Evolutionary conservation across 2,329 filamentous ascomycete genomes (phyloP).

Genomic region (Monilinia fructicola): DNA sequence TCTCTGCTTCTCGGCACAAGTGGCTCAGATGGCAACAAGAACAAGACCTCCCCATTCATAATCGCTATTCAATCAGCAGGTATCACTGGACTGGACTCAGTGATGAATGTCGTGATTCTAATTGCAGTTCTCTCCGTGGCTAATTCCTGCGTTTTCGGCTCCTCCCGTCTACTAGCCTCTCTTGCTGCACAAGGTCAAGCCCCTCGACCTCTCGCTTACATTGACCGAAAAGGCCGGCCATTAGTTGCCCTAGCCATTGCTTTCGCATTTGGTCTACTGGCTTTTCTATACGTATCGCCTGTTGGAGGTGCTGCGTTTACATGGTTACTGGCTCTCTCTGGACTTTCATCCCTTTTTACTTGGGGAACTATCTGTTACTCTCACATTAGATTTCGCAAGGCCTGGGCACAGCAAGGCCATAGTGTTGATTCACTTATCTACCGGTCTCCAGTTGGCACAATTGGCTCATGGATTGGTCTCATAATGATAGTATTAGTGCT

Average conservation of each 20-base stretch:
- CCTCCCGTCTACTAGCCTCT: slow-evolving; percentile 83
- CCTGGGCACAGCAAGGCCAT: slow-evolving; percentile 66
- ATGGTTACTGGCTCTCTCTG: slow-evolving; percentile 77
- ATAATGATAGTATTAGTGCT: slow-evolving; percentile 49
- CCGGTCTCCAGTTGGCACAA: slow-evolving; percentile 57
- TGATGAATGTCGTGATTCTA: slow-evolving; percentile 94
- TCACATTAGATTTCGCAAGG: slow-evolving; percentile 85
- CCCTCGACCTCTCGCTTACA: slow-evolving; percentile 72
- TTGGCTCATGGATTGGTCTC: slow-evolving; percentile 63
- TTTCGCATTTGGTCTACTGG: slow-evolving; percentile 66
- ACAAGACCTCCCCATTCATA: slow-evolving; percentile 84
- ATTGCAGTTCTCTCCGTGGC: slow-evolving; percentile 87
- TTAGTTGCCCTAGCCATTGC: slow-evolving; percentile 69
- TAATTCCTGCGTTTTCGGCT: slow-evolving; percentile 89
- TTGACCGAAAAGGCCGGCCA: slow-evolving; percentile 79
- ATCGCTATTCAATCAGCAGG: slow-evolving; percentile 86
- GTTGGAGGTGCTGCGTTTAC: slow-evolving; percentile 61
- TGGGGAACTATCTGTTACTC: slow-evolving; percentile 82
- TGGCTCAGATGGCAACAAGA: slow-evolving; percentile 57
- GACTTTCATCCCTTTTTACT: slow-evolving; percentile 72
- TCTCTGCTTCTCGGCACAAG: slow-evolving; percentile 57
- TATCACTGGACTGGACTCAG: slow-evolving; percentile 75
- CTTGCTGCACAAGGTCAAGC: slow-evolving; percentile 86
- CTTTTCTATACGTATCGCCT: slow-evolving; percentile 69
- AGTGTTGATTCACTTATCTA: slow-evolving; percentile 64